Percentiles rank a stretch among this genome's conserved stretches.
phyloP scores from a whole-genome alignment of 2,329 filamentous ascomycete genomes.

The Erysiphe pulchra region DNA sequence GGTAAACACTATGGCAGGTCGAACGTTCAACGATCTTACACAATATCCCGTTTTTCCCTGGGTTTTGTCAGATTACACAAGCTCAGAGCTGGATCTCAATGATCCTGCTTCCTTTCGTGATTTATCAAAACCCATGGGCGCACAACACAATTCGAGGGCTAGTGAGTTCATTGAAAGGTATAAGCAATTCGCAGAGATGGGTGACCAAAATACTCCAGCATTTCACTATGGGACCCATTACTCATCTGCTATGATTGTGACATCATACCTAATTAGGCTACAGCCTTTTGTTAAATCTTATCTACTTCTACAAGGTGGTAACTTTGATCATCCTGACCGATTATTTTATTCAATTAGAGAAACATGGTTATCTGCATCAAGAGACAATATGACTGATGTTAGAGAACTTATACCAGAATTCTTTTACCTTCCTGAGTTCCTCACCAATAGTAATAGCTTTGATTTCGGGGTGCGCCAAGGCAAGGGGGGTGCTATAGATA shows the following conservation, averaged over 20 bases:
- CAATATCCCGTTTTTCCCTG: slow-evolving; percentile 97
- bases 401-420: slow-evolving; percentile 91
- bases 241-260: slow-evolving; percentile 96
- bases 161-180: slow-evolving; percentile 65
- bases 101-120: slow-evolving; percentile 74
- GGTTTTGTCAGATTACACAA: slow-evolving; percentile 89
- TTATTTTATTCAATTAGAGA: slow-evolving; percentile 83
- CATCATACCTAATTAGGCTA: slow-evolving; percentile 80
- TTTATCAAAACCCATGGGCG: slow-evolving; percentile 87
- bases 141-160: slow-evolving; percentile 53
- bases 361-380: slow-evolving; percentile 75
- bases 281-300: slow-evolving; percentile 95
- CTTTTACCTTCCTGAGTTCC: slow-evolving; percentile 84
- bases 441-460: slow-evolving; percentile 82
- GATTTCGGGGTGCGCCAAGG: slow-evolving; percentile 80
- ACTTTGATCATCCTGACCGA: slow-evolving; percentile 84
- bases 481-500: slow-evolving; percentile 51
- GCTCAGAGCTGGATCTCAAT: slow-evolving; percentile 67
- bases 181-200: slow-evolving; percentile 71
- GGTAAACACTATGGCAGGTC: slow-evolving; percentile 86
- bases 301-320: slow-evolving; percentile 78
- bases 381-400: slow-evolving; percentile 79
- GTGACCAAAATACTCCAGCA: slow-evolving; percentile 44
- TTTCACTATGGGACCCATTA: slow-evolving; percentile 99
- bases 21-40: slow-evolving; percentile 93